Evolutionary conservation across 768 basidiomycete species (phyloP).

Genomic region (Agaricus blazei): DNA sequence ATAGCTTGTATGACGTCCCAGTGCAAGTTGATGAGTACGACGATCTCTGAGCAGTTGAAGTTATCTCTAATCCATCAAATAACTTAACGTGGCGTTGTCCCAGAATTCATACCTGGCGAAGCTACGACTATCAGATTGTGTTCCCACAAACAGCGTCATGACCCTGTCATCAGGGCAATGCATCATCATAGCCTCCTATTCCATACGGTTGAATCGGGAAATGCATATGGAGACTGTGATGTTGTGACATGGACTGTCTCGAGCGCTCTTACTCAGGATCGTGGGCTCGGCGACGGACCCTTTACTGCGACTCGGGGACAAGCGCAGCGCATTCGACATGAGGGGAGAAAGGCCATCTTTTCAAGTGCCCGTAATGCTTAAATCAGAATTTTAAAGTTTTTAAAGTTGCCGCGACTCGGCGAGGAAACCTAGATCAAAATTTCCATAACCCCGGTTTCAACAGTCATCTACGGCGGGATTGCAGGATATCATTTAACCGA

Average conservation of each 20-base stretch:
- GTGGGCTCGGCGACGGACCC: constrained; percentile 1
- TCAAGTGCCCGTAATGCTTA: not conserved
- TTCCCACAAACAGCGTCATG: constrained; percentile 6
- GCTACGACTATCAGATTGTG: constrained; percentile 2
- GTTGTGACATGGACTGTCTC: constrained; percentile 7
- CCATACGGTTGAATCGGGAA: not conserved
- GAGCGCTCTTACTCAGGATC: not conserved
- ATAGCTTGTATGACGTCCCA: not conserved
- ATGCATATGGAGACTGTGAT: constrained; percentile 1
- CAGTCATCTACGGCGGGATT: not conserved
- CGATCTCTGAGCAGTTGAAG: not conserved
- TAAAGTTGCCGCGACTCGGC: not conserved
- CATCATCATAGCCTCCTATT: constrained; percentile 9
- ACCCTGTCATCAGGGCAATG: constrained; percentile 2
- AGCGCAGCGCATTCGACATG: not conserved
- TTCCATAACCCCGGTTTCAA: not conserved
- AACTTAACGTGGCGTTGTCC: not conserved
- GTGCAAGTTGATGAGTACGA: not conserved
- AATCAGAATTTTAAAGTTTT: not conserved
- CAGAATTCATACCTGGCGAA: not conserved
- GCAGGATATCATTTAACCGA: not conserved
- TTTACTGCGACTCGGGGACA: not conserved
- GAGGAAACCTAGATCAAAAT: not conserved
- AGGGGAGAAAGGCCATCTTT: not conserved
- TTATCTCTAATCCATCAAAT: not conserved